Evolutionary conservation across 768 basidiomycete genomes (phyloP), one percentile per base, ranked within the genome.

Genomic region (Suillus cothurnatus): DNA sequence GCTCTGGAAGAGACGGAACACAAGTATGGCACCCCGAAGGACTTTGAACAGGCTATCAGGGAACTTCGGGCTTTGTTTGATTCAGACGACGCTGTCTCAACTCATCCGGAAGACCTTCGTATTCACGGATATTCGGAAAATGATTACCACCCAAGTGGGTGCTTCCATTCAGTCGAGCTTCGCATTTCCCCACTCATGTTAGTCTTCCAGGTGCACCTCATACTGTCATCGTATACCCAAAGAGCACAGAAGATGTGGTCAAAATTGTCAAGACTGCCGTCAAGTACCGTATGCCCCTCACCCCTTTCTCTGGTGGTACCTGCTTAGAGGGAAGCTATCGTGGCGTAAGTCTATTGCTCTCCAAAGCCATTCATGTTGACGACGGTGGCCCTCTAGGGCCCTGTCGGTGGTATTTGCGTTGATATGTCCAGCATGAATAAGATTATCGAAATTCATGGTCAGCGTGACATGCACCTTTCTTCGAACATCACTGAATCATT

Each of bases 221-320:
- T 57, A 86, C 81, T 47, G 87, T 90, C 7, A 82, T 91, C 1
- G 86, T 91, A 3, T 89, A 86, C 70, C 89, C 90, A 0, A 69
- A 75, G 21, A 84, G 81, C 31, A 95, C 94, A 0, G 90, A 92
- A 67, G 94, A 97, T 69, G 93, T 97, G 1, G 88, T 90, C 47
- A 82, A 85, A 68, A 83, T 94, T 57, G 90, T 96, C 57, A 86
- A 89, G 65, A 82, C 91, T 55, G 91, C 94, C 3, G 84, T 82
- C 47, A 88, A 88, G 74, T 90, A 88, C 77, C 81, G 81, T 32
- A 89, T 95, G 79, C 95, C 95, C 0, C 76, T 96, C 26, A 86
- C 85, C 1, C 85, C 93, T 3, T 95, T 90, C 74, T 88, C 89
- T 0, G 94, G 92, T 12, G 94, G 89, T 2, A 96, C 94, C 0